Evolutionary conservation across 148 eudicot species (phyloP).

Genomic region (Vaccinium darrowii): DNA sequence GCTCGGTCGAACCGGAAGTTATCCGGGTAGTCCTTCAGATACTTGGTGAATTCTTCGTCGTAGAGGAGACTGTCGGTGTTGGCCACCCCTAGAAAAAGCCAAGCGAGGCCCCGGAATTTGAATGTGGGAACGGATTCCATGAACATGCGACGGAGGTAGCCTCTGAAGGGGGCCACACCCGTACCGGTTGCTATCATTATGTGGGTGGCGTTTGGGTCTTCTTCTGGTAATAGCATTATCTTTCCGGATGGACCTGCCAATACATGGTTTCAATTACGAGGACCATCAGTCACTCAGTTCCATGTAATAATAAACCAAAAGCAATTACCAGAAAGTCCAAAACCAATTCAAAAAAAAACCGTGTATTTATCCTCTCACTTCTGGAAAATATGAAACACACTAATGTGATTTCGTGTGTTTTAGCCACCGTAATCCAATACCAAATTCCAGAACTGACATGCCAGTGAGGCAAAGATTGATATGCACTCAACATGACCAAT

Average conservation of each 20-base stretch:
- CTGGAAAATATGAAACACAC: neutral
- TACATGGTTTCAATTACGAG: constrained; percentile 3
- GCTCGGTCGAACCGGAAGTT: constrained; percentile 78
- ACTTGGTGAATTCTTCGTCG: constrained; percentile 75
- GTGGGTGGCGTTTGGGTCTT: constrained; percentile 79
- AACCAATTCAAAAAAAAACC: neutral
- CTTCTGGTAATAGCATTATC: constrained; percentile 91
- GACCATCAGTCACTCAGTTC: neutral
- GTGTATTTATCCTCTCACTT: neutral
- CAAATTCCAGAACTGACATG: neutral
- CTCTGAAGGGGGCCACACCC: constrained; percentile 91
- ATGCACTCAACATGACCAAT: neutral
- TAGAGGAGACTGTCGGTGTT: constrained; percentile 87
- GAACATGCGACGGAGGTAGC: constrained; percentile 95
- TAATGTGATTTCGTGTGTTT: neutral
- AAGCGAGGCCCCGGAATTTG: constrained; percentile 83
- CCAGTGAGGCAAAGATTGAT: neutral
- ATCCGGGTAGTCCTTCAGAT: constrained; percentile 60
- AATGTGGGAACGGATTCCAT: constrained; percentile 76
- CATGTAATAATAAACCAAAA: neutral
- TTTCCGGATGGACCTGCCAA: constrained; percentile 90
- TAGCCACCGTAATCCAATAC: neutral
- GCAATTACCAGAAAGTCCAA: neutral
- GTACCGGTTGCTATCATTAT: constrained; percentile 98
- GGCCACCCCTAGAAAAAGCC: constrained; percentile 97